Base-by-base conservation (phyloP, 176 grass and related monocot genomes). In the Rhynchospora pubera region DNA sequence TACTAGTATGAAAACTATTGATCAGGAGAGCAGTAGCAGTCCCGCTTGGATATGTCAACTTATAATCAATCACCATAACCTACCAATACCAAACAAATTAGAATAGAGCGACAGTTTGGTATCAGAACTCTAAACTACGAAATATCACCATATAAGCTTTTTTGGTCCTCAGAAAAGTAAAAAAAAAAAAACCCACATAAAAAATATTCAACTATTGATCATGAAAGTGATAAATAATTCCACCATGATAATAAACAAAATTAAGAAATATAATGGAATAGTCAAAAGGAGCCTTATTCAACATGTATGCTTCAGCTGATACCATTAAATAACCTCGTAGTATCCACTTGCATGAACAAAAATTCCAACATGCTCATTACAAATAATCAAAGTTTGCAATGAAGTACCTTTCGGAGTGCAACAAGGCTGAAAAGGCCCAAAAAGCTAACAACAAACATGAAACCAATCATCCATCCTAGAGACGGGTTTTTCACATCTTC, bases 401-500 rank as follows among this genome's bases (percentile, higher is more conserved):
- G 55, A 5, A 30, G 0, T 92, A 94, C 95, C 95, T 97, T 94
- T 12, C 90, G 90, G 12, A 97, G 82, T 44, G 95, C 85, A 15
- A 97, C 95, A 18, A 97, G 88, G 83, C 95, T 94, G 80, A 97
- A 97, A 47, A 97, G 81, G 7, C 95, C 95, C 47, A 94, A 87
- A 58, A 97, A 97, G 57, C 95, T 94, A 46, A 97, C 90, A 1
- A 91, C 85, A 81, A 94, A 97, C 90, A 94, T 92, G 83, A 94
- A 97, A 5, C 92, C 88, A 15, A 94, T 94, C 92, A 97, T 94
- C 95, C 95, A 97, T 24, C 90, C 84, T 21, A 97, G 78, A 1
- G 92, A 92, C 68, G 92, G 95, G 80, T 92, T 94, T 83, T 91
- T 97, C 78, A 97, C 92, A 92, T 97, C 95, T 68, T 85, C 87